These are phyloP conservation scores for Lojkania enalia DNA, from an alignment of 2,329 filamentous ascomycete genomes.

Conservation along the genomic window DNA sequence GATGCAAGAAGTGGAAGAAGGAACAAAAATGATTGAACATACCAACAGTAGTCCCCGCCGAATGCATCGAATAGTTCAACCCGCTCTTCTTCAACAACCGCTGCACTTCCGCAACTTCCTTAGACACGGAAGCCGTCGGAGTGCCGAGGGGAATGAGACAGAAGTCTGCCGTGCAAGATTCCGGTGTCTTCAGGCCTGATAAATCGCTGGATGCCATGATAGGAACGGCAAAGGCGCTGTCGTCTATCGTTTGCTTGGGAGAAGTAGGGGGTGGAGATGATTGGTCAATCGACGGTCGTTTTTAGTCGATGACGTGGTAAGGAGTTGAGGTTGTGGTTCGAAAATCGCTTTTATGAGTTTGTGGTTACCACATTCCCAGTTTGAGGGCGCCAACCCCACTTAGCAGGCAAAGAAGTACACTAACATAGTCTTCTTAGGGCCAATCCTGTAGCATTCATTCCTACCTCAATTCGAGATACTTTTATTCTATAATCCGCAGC, in stretches of 20 bases:
- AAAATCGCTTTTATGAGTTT: no score
- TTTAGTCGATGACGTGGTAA: no score
- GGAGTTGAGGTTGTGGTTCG: no score
- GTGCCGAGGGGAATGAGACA: constrained; percentile 80
- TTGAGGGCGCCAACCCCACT: no score
- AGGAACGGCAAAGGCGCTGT: no score
- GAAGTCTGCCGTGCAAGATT: constrained; percentile 83
- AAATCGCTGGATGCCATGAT: neutral
- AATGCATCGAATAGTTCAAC: constrained; percentile 86
- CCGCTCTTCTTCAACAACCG: constrained; percentile 79
- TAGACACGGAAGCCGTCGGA: constrained; percentile 53
- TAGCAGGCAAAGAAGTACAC: no score
- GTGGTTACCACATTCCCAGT: no score
- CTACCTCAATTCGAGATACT: no score
- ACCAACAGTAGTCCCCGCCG: constrained; percentile 91
- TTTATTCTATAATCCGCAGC: no score
- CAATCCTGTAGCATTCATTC: no score
- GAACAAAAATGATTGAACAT: constrained; percentile 46
- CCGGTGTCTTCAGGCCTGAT: constrained; percentile 54
- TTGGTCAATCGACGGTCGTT: neutral
- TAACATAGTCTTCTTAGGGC: no score
- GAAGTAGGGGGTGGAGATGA: neutral
- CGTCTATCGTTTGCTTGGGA: neutral
- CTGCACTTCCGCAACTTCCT: constrained; percentile 86
- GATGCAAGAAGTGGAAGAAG: neutral